These are phyloP conservation scores for Ophidiomyces ophidiicola DNA, from an alignment of 2,329 filamentous ascomycete genomes.

Conservation along the genomic window DNA sequence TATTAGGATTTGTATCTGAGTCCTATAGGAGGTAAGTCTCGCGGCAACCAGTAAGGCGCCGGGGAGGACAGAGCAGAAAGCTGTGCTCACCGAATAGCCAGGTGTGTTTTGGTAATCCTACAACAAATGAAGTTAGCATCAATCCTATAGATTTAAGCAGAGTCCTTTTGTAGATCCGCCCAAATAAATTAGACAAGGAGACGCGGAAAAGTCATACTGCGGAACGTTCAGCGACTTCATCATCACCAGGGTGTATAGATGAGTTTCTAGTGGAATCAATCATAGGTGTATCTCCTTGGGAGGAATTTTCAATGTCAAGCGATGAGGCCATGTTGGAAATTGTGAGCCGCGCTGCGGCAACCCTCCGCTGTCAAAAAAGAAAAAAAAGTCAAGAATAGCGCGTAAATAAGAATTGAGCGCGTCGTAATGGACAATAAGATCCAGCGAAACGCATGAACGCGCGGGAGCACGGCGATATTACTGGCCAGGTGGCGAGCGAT, in stretches of 20 bases:
- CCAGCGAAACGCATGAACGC: no score
- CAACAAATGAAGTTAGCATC: conserved; percentile 7
- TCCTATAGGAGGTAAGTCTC: conserved; percentile 33
- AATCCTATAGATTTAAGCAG: conserved; percentile 2
- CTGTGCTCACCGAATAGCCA: conserved; percentile 45
- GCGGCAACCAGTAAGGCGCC: background rate
- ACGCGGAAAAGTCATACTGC: conserved; percentile 21
- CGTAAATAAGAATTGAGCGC: no score
- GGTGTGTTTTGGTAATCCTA: conserved; percentile 47
- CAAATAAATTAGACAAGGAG: conserved; percentile 3
- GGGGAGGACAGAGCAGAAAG: conserved; percentile 6
- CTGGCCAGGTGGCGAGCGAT: no score
- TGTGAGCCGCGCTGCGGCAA: conserved; percentile 4
- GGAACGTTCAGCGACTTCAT: conserved; percentile 28
- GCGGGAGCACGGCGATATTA: no score
- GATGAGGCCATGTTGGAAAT: conserved; percentile 32
- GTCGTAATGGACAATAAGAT: no score
- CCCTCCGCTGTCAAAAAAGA: background rate
- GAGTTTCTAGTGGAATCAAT: conserved; percentile 31
- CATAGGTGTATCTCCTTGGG: conserved; percentile 38
- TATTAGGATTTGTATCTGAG: conserved; percentile 54
- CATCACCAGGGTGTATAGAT: conserved; percentile 27
- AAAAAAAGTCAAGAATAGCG: conserved; percentile 9
- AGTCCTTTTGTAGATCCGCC: background rate
- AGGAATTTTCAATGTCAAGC: conserved; percentile 29